Conservation (phyloP, 495 filamentous ascomycete species). For the Aspergillus bridgeri region DNA sequence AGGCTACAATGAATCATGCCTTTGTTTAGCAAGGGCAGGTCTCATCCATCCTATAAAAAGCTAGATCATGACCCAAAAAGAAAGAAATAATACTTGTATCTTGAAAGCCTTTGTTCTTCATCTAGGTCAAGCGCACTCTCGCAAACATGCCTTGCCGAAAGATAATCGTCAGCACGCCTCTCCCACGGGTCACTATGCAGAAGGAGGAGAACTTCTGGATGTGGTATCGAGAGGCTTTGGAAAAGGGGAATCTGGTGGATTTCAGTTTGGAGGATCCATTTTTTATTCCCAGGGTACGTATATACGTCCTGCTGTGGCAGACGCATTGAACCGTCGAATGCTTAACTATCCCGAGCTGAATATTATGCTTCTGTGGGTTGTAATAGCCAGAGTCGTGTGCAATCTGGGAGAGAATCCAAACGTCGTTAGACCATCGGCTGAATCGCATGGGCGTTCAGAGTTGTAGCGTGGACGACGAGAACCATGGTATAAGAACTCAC, state of each 20-base stretch:
- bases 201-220: neutral
- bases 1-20: too few species aligned
- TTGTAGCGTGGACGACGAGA: neutral
- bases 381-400: neutral
- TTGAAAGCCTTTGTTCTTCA: too few species aligned
- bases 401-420: neutral
- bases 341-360: neutral
- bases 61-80: too few species aligned
- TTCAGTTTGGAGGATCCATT: neutral
- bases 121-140: too few species aligned
- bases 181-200: neutral
- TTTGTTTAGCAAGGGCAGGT: too few species aligned
- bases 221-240: neutral
- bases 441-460: neutral
- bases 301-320: neutral
- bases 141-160: too few species aligned
- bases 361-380: neutral
- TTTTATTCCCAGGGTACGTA: neutral
- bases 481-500: neutral
- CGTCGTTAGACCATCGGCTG: neutral
- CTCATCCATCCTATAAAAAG: too few species aligned
- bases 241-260: neutral
- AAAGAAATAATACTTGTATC: too few species aligned
- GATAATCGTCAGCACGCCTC: too few species aligned
- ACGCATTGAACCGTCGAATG: too few species aligned